Base-by-base conservation (phyloP, 441 rosid species). In the Omphalea diandra region DNA sequence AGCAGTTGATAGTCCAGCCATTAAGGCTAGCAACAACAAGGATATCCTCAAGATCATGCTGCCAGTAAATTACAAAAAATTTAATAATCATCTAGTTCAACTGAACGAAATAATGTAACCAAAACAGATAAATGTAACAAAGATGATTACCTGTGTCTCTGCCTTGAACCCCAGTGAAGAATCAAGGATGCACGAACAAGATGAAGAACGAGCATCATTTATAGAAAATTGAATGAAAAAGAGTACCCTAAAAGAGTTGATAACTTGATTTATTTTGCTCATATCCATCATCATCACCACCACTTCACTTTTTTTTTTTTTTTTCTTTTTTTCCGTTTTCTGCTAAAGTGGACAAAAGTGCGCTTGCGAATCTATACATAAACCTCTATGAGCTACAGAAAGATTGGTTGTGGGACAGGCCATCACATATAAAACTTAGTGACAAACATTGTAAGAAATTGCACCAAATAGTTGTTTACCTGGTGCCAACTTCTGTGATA, bases 1-100 rank as follows among this genome's bases (percentile, higher is more conserved):
- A 63, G 86, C 89, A 63, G 72, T 52, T 65, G 82, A 67, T 14
- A 79, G 68, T 24, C 75, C 38, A 68, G 69, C 81, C 81, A 81
- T 26, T 55, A 76, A 57, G 75, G 73, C 76, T 31, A 76, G 36
- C 58, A 73, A 55, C 58, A 67, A 29, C 71, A 74, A 61, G 32
- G 29, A 67, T 66, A 65, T 46, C 65, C 78, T 59, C 11, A 71
- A 70, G 31, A 60, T 46, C 83, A 84, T 82, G 8, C 59, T 70
- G 27, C 17, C 81, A 55, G 73, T 31, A 35, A 74, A 50, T 52
- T 31, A 24, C 12, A 29, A 40, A 49, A 10, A 41, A 0, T 20
- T 10, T 33, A 63, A 53, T 50, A 46, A 46, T 46, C n/a, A 3
- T 46, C 50, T 46, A 46, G n/a, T 46, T 46, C 4, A 46, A 14